Evolutionary conservation across 352 stramenopile species (phyloP), one percentile per base, ranked within the genome.

Genomic region (Pythium sukuiense): DNA sequence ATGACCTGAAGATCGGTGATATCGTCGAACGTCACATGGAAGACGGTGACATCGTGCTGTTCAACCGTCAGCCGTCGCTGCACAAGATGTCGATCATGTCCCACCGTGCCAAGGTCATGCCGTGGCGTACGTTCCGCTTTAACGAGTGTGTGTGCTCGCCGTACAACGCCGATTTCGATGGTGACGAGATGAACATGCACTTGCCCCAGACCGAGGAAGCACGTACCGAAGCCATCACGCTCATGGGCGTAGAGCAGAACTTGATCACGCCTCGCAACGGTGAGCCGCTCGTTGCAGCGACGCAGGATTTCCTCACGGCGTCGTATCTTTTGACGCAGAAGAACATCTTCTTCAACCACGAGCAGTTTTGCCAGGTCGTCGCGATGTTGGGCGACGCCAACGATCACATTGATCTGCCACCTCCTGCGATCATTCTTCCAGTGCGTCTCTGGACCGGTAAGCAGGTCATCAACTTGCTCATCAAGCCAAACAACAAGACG

Each of bases 41-140:
- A 74, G 96, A 99, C 73, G 97, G 94, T 14, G 98, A 99, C 75
- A 88, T 99, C 61, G 98, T 99, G 37, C 77, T 99, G 1, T 99
- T 99, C 76, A 99, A 99, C 85, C 96, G 98, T 16, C 98, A 99
- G 77, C 98, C 98, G 29, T 99, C 96, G 29, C 81, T 99, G 41
- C 98, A 99, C 85, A 99, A 99, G 73, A 97, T 99, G 81, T 99
- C 93, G 35, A 99, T 99, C 76, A 99, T 99, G 98, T 76, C 82
- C 26, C 87, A 94, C 55, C 83, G 84, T 20, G 78, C 88, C 49
- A 93, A 97, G 73, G 93, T 99, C 33, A 96, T 99, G 80, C 89
- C 97, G 6, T 99, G 94, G 93, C 84, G 96, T 37, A 99, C 98
- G 13, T 99, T 99, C 76, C 93, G 98, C 20, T 99, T 99, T 80